Conservation (phyloP, 306 rosid genomes). For the Geum urbanum region DNA sequence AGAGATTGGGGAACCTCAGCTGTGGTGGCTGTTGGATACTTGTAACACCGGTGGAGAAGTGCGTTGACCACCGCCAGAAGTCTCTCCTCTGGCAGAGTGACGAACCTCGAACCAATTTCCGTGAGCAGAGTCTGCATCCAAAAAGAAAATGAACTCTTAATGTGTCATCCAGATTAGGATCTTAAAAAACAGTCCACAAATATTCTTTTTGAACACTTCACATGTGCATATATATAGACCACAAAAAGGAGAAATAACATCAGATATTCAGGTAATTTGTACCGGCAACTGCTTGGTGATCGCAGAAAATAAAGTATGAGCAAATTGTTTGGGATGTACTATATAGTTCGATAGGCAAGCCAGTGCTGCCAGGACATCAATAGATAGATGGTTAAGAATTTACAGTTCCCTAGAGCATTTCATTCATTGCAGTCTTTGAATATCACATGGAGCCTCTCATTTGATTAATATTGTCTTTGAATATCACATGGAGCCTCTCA, state of each 20-base stretch:
- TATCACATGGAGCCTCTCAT: neutral
- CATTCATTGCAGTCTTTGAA: too few species aligned
- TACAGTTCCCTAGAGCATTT: neutral
- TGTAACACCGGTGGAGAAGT: slow-evolving; percentile 97
- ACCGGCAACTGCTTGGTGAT: neutral
- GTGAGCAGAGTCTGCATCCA: slow-evolving; percentile 72
- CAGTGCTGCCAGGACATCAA: too few species aligned
- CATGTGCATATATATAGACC: neutral
- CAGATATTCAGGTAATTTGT: neutral
- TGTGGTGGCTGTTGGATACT: slow-evolving; percentile 97
- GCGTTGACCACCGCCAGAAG: slow-evolving; percentile 98
- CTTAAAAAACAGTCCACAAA: neutral
- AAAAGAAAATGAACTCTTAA: slow-evolving; percentile 14
- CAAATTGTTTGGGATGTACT: neutral
- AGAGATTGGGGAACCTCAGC: slow-evolving; percentile 99
- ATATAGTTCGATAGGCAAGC: too few species aligned
- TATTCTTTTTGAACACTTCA: neutral
- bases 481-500: neutral
- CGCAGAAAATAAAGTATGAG: neutral
- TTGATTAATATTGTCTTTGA: neutral
- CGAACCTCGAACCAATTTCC: slow-evolving; percentile 97
- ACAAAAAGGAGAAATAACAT: neutral
- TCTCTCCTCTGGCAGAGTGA: slow-evolving; percentile 97
- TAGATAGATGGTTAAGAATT: neutral
- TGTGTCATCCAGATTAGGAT: slow-evolving; percentile 5